Conservation (phyloP, 2,329 filamentous ascomycete species). For the Botryotinia calthae region DNA sequence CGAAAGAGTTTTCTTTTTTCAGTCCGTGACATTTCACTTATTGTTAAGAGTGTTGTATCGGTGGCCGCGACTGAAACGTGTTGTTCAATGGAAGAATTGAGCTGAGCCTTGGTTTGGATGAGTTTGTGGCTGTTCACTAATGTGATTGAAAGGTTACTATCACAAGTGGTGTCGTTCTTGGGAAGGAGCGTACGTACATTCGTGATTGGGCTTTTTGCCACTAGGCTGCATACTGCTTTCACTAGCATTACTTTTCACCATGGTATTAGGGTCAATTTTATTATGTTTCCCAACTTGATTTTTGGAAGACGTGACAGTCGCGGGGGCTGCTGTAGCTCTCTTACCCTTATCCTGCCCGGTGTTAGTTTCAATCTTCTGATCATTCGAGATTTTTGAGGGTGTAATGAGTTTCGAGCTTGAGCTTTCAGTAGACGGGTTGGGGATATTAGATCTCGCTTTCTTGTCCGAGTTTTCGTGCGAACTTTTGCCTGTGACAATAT, state of each 20-base stretch:
- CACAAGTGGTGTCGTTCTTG: neutral
- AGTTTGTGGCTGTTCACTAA: neutral
- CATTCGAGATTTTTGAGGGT: neutral
- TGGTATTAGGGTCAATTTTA: neutral
- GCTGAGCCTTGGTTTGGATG: constrained; percentile 1
- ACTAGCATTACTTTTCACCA: neutral
- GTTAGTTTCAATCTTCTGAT: neutral
- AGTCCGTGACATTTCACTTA: neutral
- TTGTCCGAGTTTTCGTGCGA: constrained; percentile 5
- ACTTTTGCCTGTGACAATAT: constrained; percentile 5
- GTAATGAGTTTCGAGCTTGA: constrained; percentile 4
- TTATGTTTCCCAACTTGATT: neutral
- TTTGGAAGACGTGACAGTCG: neutral
- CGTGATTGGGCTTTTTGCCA: neutral
- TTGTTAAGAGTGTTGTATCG: neutral
- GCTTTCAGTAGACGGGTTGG: neutral
- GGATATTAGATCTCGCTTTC: neutral
- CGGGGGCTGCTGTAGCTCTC: neutral
- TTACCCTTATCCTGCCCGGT: neutral
- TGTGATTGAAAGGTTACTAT: constrained; percentile 3
- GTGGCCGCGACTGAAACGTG: neutral
- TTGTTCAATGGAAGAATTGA: neutral
- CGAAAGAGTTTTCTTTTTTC: neutral
- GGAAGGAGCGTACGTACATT: neutral
- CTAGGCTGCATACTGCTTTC: neutral